Base-by-base conservation (phyloP, 2,329 filamentous ascomycete genomes). In the Alternaria arborescens region DNA sequence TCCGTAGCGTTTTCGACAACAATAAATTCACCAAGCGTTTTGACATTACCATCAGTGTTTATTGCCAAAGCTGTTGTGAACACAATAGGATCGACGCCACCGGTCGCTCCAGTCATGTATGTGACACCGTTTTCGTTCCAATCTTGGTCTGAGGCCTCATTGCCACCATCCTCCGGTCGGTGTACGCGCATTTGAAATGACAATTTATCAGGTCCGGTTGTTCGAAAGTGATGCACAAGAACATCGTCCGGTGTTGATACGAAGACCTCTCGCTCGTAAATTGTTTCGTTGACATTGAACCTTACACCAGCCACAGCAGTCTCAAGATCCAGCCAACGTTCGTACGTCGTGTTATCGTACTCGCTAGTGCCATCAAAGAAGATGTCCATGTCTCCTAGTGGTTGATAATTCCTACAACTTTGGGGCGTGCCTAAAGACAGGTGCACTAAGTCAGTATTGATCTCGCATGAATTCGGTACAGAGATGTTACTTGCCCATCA, bases 1-100 rank as follows among this genome's bases (percentile, higher is more conserved):
- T 78, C 68, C 12, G 70, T 74, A 3, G 80, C 74, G 18, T 73
- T 78, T 71, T 59, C 51, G 16, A 59, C 43, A 34, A 59, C 28
- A 38, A 59, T 55, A 14, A 55, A 59, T 36, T 42, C 43, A 10
- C 52, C 52, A 11, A 55, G 30, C 7, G 52, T 59, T 11, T 55
- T 55, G n/a, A 59, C 38, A 26, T 55, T 44, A 28, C 52, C 56
- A 34, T 59, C 56, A 6, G 56, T 55, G 22, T 59, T 7, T 4
- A 59, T 14, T 16, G 51, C 44, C 12, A 59, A 34, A 48, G 43
- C 56, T 16, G 56, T 55, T 18, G 56, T 59, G 8, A 48, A 59
- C 3, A 55, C 22, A 11, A 59, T 47, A 8, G 56, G 51, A 24
- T 55, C 34, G n/a, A 43, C 34, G 10, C 56, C 51, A 8, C 56